A percentile compares a stretch with the other conserved stretches of the same genome.
Evolutionary conservation across 164 flowering plant genomes (phyloP).

Genomic region (Santalum album): DNA sequence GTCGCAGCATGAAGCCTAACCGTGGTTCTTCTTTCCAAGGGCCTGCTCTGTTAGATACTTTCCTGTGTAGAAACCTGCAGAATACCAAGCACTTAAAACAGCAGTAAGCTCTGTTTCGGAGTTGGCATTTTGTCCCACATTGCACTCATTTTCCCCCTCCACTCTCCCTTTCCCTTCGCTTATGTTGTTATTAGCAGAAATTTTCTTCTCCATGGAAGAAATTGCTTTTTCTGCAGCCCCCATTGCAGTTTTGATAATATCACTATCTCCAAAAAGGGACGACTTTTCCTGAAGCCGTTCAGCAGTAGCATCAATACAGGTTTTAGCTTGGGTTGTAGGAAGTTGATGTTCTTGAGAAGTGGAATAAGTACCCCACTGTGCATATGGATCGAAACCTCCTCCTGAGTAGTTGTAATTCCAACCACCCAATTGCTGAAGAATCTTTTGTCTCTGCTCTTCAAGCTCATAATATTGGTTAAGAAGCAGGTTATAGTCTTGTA

Average conservation of each 20-base stretch:
- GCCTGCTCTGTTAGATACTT: conserved; percentile 59
- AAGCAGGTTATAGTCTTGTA: conserved; percentile 38
- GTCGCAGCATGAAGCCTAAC: no score
- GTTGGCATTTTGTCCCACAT: conserved; percentile 12
- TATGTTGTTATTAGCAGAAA: conserved; percentile 12
- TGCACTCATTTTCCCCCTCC: conserved; percentile 3
- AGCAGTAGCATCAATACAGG: conserved; percentile 10
- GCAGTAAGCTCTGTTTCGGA: conserved; percentile 44
- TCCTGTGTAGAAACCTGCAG: conserved; percentile 70
- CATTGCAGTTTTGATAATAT: conserved; percentile 39
- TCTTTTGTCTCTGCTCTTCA: conserved; percentile 58
- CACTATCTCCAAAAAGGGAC: conserved; percentile 15
- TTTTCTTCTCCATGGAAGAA: conserved; percentile 27
- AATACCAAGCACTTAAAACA: conserved; percentile 71
- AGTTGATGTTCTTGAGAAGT: conserved; percentile 26
- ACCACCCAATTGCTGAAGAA: conserved; percentile 37
- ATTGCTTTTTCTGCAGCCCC: conserved; percentile 55
- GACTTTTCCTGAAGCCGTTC: conserved; percentile 7
- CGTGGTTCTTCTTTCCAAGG: conserved; percentile 16
- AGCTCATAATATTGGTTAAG: conserved; percentile 58
- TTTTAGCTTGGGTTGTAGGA: conserved; percentile 17
- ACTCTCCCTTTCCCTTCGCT: conserved; percentile 21
- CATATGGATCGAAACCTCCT: conserved; percentile 19
- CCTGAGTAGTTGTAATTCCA: conserved; percentile 27
- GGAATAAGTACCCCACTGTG: conserved; percentile 15